phyloP scores from a whole-genome alignment of 2,329 filamentous ascomycete genomes.

The Rhynchosporium secalis region DNA sequence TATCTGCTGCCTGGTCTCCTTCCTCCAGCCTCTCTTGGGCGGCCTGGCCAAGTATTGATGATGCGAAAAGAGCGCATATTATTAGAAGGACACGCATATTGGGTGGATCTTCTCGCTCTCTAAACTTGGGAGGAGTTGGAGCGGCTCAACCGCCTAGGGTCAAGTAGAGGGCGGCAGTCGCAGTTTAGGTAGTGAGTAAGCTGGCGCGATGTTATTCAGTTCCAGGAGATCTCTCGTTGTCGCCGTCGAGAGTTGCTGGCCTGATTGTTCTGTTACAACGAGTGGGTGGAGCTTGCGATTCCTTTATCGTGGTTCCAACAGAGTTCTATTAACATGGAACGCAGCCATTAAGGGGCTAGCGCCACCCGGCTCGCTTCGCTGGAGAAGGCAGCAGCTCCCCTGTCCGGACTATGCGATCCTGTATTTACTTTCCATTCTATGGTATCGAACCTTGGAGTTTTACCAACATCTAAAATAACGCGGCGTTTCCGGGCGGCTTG shows the following conservation, averaged over 20 bases:
- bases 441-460: neutral
- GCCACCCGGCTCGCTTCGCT: neutral
- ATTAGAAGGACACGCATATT: constrained; percentile 38
- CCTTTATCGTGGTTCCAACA: constrained; percentile 19
- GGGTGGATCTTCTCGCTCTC: constrained; percentile 28
- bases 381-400: constrained; percentile 2
- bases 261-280: constrained; percentile 14
- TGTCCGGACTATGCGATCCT: constrained; percentile 5
- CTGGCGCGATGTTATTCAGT: constrained; percentile 19
- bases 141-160: constrained; percentile 32
- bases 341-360: constrained; percentile 15
- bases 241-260: constrained; percentile 18
- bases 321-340: constrained; percentile 21
- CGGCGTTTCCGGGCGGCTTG: neutral
- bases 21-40: constrained; percentile 23
- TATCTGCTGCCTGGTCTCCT: constrained; percentile 16
- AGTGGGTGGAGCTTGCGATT: constrained; percentile 15
- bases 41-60: constrained; percentile 30
- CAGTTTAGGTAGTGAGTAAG: neutral
- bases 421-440: neutral
- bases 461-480: neutral
- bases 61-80: constrained; percentile 33
- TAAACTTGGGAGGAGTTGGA: constrained; percentile 22
- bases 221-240: constrained; percentile 8
- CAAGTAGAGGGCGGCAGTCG: constrained; percentile 16